Evolutionary conservation across 768 basidiomycete genomes (phyloP), one percentile per base, ranked within the genome.

Genomic region (Paxillus rubicundulus): DNA sequence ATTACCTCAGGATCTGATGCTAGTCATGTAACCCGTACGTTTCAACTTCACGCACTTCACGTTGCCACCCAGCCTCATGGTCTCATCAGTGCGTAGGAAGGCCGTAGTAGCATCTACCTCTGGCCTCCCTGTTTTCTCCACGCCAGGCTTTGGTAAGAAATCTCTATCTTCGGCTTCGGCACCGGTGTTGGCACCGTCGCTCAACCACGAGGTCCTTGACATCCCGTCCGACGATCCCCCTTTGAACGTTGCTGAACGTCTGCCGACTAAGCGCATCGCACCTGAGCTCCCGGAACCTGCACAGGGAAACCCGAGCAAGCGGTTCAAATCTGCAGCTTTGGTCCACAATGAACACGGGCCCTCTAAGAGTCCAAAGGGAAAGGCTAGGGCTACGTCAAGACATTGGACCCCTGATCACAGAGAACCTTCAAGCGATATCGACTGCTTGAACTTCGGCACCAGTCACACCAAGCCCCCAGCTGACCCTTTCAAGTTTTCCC

Each of bases 51-150:
- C 56, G 50, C 57, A 50, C n/a, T 12, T n/a, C 36, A 5, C 9
- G 27, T 20, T 17, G 20, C 43, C 53, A 24, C 2, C 20, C 18
- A 2, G 44, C 57, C 56, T 60, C 58, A 58, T 51, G 49, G 30
- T 1, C 21, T 36, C 18, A 38, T 9, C 47, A 74, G 69, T 41
- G n/a, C 68, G 59, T 17, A 69, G 63, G 50, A 37, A 54, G 7
- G n/a, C 33, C 1, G 42, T n/a, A 9, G 53, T 40, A 7, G 37
- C 43, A 50, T 45, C 67, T 24, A 27, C 60, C 47, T 53, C 66
- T 9, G 60, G 45, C 2, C 67, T 78, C 2, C 70, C 77, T 0
- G 68, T 76, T 1, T 77, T 80, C 55, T 73, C 76, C 1, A 79
- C 80, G 0, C 72, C 80, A 5, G 75, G 75, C 4, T 78, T 77